Evolutionary conservation across 352 stramenopile genomes (phyloP).

Genomic region (Pythium brachiatum): DNA sequence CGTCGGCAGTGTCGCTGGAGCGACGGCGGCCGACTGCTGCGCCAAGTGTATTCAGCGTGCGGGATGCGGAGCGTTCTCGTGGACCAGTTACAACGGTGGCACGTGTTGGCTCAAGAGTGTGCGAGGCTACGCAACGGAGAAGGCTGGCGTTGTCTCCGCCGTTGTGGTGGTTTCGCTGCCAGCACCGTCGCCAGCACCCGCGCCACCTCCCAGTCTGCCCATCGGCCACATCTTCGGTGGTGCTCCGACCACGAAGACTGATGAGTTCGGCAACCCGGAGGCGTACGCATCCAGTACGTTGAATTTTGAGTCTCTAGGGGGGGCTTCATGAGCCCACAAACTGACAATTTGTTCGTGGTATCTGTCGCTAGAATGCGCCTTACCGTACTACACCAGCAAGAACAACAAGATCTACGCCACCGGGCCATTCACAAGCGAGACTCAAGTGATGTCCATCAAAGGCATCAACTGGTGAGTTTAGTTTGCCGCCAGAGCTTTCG

Average conservation of each 20-base stretch:
- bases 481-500: not conserved
- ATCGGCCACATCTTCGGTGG: slow-evolving; percentile 9
- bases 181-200: slow-evolving; percentile 4
- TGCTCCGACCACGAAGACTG: not conserved
- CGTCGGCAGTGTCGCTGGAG: slow-evolving; percentile 2
- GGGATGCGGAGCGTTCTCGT: slow-evolving; percentile 2
- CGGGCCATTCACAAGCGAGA: slow-evolving; percentile 39
- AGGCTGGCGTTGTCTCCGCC: slow-evolving; percentile 4
- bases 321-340: no score
- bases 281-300: slow-evolving; percentile 28
- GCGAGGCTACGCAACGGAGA: not conserved
- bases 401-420: slow-evolving; percentile 58
- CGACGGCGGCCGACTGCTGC: no score
- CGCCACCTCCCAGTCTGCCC: not conserved
- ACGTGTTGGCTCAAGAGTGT: slow-evolving; percentile 57
- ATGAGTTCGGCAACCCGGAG: slow-evolving; percentile 55
- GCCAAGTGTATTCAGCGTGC: not conserved
- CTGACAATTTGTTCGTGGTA: no score
- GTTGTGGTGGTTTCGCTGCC: slow-evolving; percentile 10
- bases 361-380: slow-evolving; percentile 32
- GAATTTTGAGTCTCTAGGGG: not conserved
- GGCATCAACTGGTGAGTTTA: slow-evolving; percentile 58
- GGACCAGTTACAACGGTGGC: slow-evolving; percentile 19
- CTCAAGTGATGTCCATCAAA: slow-evolving; percentile 54
- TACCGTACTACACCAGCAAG: slow-evolving; percentile 72